A percentile compares a stretch with the other conserved stretches of the same genome.
Conservation (phyloP, 441 rosid genomes). For the Pelargonium cotyledonis region DNA sequence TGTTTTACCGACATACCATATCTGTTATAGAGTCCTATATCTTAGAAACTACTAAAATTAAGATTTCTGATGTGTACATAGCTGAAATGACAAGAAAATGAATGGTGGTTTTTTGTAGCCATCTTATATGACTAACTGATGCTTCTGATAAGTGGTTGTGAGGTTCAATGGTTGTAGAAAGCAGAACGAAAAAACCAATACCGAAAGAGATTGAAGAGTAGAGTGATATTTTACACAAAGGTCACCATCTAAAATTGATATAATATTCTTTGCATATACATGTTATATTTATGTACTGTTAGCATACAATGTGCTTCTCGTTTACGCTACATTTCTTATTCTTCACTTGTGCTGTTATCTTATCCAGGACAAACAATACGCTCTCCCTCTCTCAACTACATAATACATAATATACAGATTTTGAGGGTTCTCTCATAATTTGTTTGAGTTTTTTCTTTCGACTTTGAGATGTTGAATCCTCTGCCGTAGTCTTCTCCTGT, state of each 20-base stretch:
- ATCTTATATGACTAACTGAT: background rate
- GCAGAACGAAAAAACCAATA: background rate
- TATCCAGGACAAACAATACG: background rate
- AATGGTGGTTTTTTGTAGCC: background rate
- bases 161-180: background rate
- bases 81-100: background rate
- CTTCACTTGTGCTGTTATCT: background rate
- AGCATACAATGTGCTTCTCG: slow-evolving; percentile 19
- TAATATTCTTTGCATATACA: background rate
- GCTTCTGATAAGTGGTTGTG: background rate
- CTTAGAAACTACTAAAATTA: too few species aligned
- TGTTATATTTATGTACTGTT: background rate
- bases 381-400: slow-evolving; percentile 10
- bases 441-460: slow-evolving; percentile 32
- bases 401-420: slow-evolving; percentile 26
- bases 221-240: background rate
- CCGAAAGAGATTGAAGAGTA: background rate
- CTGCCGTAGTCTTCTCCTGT: slow-evolving; percentile 55
- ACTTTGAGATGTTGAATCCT: slow-evolving; percentile 54
- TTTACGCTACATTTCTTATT: slow-evolving; percentile 14
- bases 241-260: slow-evolving; percentile 11
- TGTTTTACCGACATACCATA: too few species aligned
- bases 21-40: too few species aligned
- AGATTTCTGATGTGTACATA: too few species aligned
- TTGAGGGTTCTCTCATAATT: slow-evolving; percentile 7